Percentiles rank a stretch among this genome's conserved stretches.
Conservation (phyloP, 192 early-diverging fungal genomes). For the Geranomyces michiganensis region DNA sequence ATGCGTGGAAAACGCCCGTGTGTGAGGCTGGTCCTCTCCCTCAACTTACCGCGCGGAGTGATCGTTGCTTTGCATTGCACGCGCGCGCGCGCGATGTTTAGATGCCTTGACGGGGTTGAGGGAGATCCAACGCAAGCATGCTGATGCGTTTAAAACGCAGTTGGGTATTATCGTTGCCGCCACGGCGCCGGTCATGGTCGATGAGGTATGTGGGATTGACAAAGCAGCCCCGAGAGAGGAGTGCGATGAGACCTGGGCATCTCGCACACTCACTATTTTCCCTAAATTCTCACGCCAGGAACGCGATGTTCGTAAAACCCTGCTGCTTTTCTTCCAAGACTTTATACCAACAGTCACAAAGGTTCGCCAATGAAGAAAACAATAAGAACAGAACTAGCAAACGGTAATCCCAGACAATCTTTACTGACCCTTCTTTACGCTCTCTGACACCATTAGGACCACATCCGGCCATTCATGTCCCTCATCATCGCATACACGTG, state of each 20-base stretch:
- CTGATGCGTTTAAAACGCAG: constrained; percentile 10
- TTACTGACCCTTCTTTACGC: not conserved
- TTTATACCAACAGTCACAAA: constrained; percentile 27
- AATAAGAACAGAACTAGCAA: no score
- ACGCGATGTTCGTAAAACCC: constrained; percentile 26
- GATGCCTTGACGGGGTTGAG: not conserved
- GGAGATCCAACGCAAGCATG: not conserved
- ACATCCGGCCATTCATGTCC: constrained; percentile 78
- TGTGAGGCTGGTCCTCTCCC: no score
- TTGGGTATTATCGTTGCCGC: not conserved
- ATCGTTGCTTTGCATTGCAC: not conserved
- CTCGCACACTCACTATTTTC: not conserved
- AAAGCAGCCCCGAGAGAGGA: not conserved
- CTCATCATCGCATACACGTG: constrained; percentile 78
- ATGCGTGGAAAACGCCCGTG: no score
- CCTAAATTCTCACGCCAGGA: constrained; percentile 42
- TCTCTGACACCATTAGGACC: constrained; percentile 35
- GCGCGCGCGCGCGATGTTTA: constrained; percentile 5
- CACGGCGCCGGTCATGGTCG: constrained; percentile 3
- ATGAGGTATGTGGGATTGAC: not conserved
- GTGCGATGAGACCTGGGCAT: no score
- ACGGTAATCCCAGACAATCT: not conserved
- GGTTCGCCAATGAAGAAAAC: no score
- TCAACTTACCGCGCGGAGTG: no score
- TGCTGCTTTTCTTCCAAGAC: constrained; percentile 23